Evolutionary conservation across 768 basidiomycete genomes (phyloP).

Genomic region (Amanita thiersii): DNA sequence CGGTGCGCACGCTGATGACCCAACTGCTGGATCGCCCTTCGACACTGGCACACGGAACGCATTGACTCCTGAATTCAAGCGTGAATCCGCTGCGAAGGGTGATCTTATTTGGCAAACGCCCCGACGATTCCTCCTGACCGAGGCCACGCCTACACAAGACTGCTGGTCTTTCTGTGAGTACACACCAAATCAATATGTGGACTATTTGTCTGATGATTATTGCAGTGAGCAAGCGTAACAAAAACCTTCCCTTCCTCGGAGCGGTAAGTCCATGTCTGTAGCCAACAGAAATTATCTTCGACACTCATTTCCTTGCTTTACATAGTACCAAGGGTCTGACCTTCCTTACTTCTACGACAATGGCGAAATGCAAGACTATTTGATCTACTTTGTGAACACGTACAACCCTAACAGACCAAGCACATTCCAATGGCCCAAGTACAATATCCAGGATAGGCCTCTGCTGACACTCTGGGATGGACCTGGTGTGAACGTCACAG

Average conservation of each 20-base stretch:
- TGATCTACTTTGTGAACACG: slow-evolving; percentile 26
- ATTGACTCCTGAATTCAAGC: slow-evolving; percentile 32
- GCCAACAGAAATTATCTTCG: background rate
- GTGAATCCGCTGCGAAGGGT: slow-evolving; percentile 27
- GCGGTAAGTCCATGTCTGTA: background rate
- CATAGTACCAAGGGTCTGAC: slow-evolving; percentile 28
- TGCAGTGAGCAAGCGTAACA: slow-evolving; percentile 17
- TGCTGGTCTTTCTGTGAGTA: slow-evolving; percentile 32
- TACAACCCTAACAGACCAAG: slow-evolving; percentile 28
- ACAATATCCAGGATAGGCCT: slow-evolving; percentile 8
- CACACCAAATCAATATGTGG: background rate
- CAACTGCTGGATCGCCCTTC: slow-evolving; percentile 43
- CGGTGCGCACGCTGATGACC: slow-evolving; percentile 26
- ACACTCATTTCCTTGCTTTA: too few species aligned
- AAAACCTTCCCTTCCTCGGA: slow-evolving; percentile 16
- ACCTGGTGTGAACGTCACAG: too few species aligned
- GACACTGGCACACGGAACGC: slow-evolving; percentile 36
- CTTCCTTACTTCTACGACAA: slow-evolving; percentile 19
- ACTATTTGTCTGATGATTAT: background rate
- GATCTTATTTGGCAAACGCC: slow-evolving; percentile 26
- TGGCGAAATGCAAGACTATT: slow-evolving; percentile 24
- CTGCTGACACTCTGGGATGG: background rate
- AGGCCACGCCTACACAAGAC: slow-evolving; percentile 25
- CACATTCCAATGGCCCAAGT: slow-evolving; percentile 24
- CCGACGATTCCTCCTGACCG: slow-evolving; percentile 27